These are phyloP conservation scores for Fusarium irregulare DNA, from an alignment of 2,329 filamentous ascomycete species.

Conservation along the genomic window DNA sequence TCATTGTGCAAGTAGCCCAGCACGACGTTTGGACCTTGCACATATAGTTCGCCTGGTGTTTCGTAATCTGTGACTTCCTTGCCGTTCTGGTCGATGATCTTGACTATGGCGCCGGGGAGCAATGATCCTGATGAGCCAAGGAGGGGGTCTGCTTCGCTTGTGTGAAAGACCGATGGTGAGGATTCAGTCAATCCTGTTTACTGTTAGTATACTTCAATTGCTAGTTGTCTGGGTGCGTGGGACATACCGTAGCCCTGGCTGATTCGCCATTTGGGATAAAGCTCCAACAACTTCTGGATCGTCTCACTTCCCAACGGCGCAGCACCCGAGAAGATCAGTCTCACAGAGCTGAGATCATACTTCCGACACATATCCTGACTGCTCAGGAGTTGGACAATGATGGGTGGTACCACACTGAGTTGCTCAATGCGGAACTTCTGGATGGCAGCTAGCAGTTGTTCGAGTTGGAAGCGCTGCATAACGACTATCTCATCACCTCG, in stretches of 20 bases:
- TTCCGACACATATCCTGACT: slow-evolving; percentile 19
- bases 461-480: slow-evolving; percentile 79
- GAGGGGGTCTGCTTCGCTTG: slow-evolving; percentile 68
- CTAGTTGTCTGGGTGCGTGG: accelerated
- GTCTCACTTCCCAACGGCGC: slow-evolving; percentile 79
- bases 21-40: slow-evolving; percentile 80
- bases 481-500: slow-evolving; percentile 80
- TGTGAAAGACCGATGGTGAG: slow-evolving; percentile 71
- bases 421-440: slow-evolving; percentile 36
- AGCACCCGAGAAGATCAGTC: slow-evolving; percentile 54
- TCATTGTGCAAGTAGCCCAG: slow-evolving; percentile 90
- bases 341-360: slow-evolving; percentile 30
- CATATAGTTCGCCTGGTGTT: slow-evolving; percentile 81
- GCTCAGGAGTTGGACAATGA: slow-evolving; percentile 24
- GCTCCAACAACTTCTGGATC: slow-evolving; percentile 68
- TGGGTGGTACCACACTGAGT: slow-evolving; percentile 32
- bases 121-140: slow-evolving; percentile 78
- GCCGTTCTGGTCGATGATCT: slow-evolving; percentile 74
- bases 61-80: slow-evolving; percentile 75
- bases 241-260: slow-evolving; percentile 76
- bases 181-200: slow-evolving; percentile 77
- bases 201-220: not conserved
- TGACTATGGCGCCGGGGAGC: slow-evolving; percentile 70
- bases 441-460: slow-evolving; percentile 60
- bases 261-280: slow-evolving; percentile 73